Evolutionary conservation across 2,329 filamentous ascomycete genomes (phyloP).

Genomic region (Hortaea sp.): DNA sequence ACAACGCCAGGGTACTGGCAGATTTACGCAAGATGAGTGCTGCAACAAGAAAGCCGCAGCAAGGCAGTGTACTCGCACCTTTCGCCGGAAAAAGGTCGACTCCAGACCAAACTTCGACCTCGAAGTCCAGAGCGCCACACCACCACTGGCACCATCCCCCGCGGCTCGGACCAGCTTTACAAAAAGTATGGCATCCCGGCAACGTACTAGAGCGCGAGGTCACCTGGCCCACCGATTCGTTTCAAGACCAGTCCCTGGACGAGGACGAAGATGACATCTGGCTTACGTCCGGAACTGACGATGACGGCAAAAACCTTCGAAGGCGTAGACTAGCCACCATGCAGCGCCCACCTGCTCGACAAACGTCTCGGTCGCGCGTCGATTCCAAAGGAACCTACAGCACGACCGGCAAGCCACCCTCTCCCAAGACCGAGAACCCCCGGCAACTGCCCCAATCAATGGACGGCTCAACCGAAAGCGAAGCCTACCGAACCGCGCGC

Average conservation of each 20-base stretch:
- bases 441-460: not conserved
- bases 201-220: slow-evolving; percentile 6
- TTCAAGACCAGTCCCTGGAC: slow-evolving; percentile 5
- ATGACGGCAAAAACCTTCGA: slow-evolving; percentile 3
- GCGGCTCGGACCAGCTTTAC: slow-evolving; percentile 1
- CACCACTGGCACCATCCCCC: not conserved
- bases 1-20: slow-evolving; percentile 16
- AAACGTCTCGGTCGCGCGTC: slow-evolving; percentile 12
- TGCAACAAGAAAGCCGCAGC: not conserved
- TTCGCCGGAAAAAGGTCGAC: not conserved
- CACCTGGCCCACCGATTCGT: slow-evolving; percentile 16
- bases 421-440: not conserved
- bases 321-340: slow-evolving; percentile 1
- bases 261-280: slow-evolving; percentile 19
- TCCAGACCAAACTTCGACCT: not conserved
- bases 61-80: not conserved
- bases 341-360: slow-evolving; percentile 11
- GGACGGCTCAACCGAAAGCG: slow-evolving; percentile 13
- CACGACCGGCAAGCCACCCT: slow-evolving; percentile 2
- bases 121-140: not conserved
- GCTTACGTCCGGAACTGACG: slow-evolving; percentile 20
- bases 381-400: slow-evolving; percentile 9
- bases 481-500: slow-evolving; percentile 10
- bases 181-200: slow-evolving; percentile 5
- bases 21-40: slow-evolving; percentile 14